Evolutionary conservation across 257 asterid genomes (phyloP), one percentile per base, ranked within the genome.

Genomic region (Buddleja alternifolia): DNA sequence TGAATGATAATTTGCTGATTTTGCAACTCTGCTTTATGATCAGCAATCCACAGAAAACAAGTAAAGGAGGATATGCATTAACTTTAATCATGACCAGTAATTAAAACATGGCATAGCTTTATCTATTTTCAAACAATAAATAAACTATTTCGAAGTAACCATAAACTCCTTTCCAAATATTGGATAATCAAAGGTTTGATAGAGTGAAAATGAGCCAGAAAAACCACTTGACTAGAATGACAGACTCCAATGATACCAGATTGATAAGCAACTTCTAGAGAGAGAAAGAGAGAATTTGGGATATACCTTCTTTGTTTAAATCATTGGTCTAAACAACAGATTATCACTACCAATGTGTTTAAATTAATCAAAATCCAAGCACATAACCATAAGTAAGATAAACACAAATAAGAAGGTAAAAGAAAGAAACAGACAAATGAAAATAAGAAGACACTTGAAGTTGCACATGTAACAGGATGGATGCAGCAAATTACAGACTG

Each of bases 401-500:
- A 71, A 25, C 19, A 4, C 21, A 45, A 21, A 44, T 32, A 61
- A 71, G 64, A 36, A 15, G 46, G 23, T n/a, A 57, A 41, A 39
- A 10, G 20, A 21, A 54, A 55, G 41, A 34, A 29, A 15, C 39
- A 66, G 12, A 40, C 9, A 75, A 34, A 40, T 41, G 34, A 20
- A 29, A 32, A 67, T 44, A 36, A 20, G 63, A 21, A 0, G 53
- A 46, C 40, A 57, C 40, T 58, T 51, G 64, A 45, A 71, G 47
- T 48, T 51, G 56, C 54, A 40, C 42, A 44, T 42, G 47, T 24
- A 52, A 65, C 72, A 23, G 17, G 39, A 59, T 17, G 25, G 20
- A 47, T 50, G 71, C 72, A 57, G 48, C 50, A 63, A 16, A n/a
- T 8, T 12, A 66, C 21, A 45, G 29, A 45, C 42, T 40, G 32